A percentile compares a stretch with the other conserved stretches of the same genome.
Evolutionary conservation across 345 rosid species (phyloP).

Genomic region (Geranium brycei): DNA sequence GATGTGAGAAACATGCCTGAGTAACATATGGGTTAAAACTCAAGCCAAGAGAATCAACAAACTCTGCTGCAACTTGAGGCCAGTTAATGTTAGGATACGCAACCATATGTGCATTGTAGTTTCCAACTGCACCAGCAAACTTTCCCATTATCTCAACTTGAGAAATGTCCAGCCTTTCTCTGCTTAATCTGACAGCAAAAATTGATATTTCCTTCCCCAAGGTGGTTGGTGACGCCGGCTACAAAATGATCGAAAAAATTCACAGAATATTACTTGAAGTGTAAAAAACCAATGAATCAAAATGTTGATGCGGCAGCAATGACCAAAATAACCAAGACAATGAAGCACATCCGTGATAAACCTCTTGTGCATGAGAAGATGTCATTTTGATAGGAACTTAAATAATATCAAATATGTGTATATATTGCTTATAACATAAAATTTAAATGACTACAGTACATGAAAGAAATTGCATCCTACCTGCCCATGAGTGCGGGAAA

Average conservation of each 20-base stretch:
- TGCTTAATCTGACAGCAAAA: slow-evolving; percentile 70
- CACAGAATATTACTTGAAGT: not conserved
- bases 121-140: slow-evolving; percentile 96
- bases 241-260: slow-evolving; percentile 14
- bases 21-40: slow-evolving; percentile 82
- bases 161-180: slow-evolving; percentile 58
- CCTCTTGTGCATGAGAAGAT: not conserved
- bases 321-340: not conserved
- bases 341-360: not conserved
- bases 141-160: slow-evolving; percentile 75
- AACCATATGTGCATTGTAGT: slow-evolving; percentile 79
- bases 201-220: slow-evolving; percentile 95
- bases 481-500: slow-evolving; percentile 98
- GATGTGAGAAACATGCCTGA: slow-evolving; percentile 34
- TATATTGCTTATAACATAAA: too few relatives aligned
- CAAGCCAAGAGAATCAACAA: slow-evolving; percentile 76
- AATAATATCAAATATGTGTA: too few relatives aligned
- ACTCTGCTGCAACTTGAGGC: slow-evolving; percentile 66
- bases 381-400: not conserved
- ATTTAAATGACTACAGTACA: not conserved
- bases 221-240: slow-evolving; percentile 96
- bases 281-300: not conserved
- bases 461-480: slow-evolving; percentile 21
- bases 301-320: slow-evolving; percentile 3
- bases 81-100: slow-evolving; percentile 70